phyloP scores from a whole-genome alignment of 129 eudicot genomes.

The Artemisia argyi region DNA sequence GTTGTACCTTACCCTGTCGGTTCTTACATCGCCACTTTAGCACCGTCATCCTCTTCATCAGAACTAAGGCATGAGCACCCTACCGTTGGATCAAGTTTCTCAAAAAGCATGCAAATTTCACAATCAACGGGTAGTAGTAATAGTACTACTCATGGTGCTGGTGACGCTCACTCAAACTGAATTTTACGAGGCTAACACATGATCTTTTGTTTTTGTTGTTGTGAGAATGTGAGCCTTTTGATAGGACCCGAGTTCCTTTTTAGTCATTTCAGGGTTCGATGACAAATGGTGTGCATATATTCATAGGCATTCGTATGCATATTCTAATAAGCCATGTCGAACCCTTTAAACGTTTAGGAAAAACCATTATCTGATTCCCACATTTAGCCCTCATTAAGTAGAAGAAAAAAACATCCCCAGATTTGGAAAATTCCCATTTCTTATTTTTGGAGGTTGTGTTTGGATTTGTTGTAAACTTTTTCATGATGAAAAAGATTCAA shows the following conservation, averaged over 20 bases:
- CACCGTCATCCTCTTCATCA: slow-evolving; percentile 83
- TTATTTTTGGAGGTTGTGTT: slow-evolving; percentile 46
- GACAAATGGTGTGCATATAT: slow-evolving; percentile 46
- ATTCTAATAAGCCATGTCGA: slow-evolving; percentile 50
- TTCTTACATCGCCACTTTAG: slow-evolving; percentile 58
- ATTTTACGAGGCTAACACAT: slow-evolving; percentile 28
- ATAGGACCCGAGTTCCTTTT: slow-evolving; percentile 36
- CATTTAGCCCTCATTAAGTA: slow-evolving; percentile 17
- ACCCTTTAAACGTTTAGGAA: slow-evolving; percentile 38
- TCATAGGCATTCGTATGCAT: slow-evolving; percentile 36
- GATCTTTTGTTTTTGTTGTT: slow-evolving; percentile 36
- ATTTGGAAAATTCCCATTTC: slow-evolving; percentile 22
- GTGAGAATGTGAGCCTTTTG: slow-evolving; percentile 36
- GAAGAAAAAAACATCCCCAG: slow-evolving; percentile 23
- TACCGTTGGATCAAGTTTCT: slow-evolving; percentile 45
- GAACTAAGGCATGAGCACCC: slow-evolving; percentile 62
- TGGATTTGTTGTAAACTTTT: slow-evolving; percentile 43
- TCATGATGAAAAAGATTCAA: slow-evolving; percentile 34
- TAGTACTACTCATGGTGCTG: slow-evolving; percentile 35
- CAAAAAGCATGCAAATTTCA: slow-evolving; percentile 41
- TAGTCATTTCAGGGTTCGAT: slow-evolving; percentile 20
- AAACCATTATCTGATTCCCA: neutral
- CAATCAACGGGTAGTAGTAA: slow-evolving; percentile 45
- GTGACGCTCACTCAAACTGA: slow-evolving; percentile 32
- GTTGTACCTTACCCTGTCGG: slow-evolving; percentile 91